Base-by-base conservation (phyloP, 345 rosid species). In the Atalantia buxifolia region DNA sequence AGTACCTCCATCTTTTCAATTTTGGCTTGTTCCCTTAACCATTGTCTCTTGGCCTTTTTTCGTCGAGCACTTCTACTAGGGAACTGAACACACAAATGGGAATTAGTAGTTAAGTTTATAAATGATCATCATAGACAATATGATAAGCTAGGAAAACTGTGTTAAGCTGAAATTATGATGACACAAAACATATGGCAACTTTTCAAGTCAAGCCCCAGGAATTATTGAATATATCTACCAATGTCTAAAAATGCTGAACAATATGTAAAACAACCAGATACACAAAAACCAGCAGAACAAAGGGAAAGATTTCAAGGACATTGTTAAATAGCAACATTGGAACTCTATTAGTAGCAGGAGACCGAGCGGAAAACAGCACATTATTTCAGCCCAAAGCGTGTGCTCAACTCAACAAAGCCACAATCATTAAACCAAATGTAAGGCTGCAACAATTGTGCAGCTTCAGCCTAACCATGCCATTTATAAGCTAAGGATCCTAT, bases 51-150 rank as follows among this genome's bases (percentile, higher is more conserved):
- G 31, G 92, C 92, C 83, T 92, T 91, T 82, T 97, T 97, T 68
- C 99, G 98, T 2, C 98, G 89, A 81, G 98, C 93, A 83, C 92
- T 97, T 84, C 99, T 85, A 80, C 99, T 93, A 31, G 95, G 98
- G 9, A 78, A 66, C 99, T 92, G 79, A 79, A 12, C 38, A 84
- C 38, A 81, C 70, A 78, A 78, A 63, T n/a, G 50, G 18, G 65
- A 66, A 33, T 24, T 73, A 81, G 67, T 75, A 79, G 81, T 76
- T 79, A 79, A 75, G 35, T 53, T 71, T 65, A 75, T 35, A 66
- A 40, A 71, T 59, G 75, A 7, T 68, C 18, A 56, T 64, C 62
- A 74, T 68, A 81, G 75, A 71, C 22, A 66, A 38, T 67, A 24
- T 18, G 28, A 66, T 53, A 35, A 38, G 71, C 72, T 19, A 76